These are phyloP conservation scores for Clavispora carvajalis DNA, from an alignment of 805 yeast species.

Conservation along the genomic window DNA sequence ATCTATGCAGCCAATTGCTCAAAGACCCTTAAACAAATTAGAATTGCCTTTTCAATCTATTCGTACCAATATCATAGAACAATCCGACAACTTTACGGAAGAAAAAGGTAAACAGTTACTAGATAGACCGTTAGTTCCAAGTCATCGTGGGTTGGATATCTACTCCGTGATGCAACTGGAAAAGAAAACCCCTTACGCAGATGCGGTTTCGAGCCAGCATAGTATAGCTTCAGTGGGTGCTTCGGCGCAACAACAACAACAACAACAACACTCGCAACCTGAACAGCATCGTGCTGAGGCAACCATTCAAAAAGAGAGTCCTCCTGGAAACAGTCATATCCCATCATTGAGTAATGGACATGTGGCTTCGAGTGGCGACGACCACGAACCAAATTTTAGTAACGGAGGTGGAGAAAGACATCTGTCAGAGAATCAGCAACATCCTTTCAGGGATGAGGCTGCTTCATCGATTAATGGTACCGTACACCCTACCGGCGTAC, in stretches of 20 bases:
- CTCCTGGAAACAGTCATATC: too few relatives aligned
- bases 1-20: conserved; percentile 4
- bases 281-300: too few relatives aligned
- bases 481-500: too few relatives aligned
- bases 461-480: too few relatives aligned
- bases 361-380: too few relatives aligned
- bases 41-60: neutral
- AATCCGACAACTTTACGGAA: neutral
- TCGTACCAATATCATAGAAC: neutral
- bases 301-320: too few relatives aligned
- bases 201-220: neutral
- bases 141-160: neutral
- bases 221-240: neutral
- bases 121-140: neutral
- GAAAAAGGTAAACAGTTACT: neutral
- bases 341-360: too few relatives aligned
- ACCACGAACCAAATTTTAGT: too few relatives aligned
- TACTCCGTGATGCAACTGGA: neutral
- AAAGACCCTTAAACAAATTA: neutral
- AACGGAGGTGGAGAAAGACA: too few relatives aligned
- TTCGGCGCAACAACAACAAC: neutral
- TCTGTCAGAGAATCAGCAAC: too few relatives aligned
- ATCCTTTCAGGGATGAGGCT: too few relatives aligned
- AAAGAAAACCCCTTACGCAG: neutral
- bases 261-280: too few relatives aligned